Evolutionary conservation across 2,329 filamentous ascomycete species (phyloP).

Genomic region (Trichoderma koningii): DNA sequence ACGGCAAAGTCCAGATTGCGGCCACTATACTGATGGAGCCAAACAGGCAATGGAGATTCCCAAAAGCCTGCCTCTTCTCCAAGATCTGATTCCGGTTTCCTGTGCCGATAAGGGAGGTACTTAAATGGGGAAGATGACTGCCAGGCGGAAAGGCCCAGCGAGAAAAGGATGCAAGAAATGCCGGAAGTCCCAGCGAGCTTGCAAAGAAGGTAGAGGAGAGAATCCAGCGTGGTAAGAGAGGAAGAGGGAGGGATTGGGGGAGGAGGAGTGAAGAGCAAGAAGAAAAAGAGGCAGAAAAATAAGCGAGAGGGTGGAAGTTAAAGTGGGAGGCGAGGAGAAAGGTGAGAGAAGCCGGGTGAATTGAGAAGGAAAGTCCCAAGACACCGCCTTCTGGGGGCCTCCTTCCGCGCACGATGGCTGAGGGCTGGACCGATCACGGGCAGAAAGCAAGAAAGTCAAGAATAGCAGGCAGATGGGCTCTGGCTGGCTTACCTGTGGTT

Average conservation of each 20-base stretch:
- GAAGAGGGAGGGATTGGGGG: not conserved
- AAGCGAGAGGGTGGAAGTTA: not conserved
- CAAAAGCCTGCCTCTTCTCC: not conserved
- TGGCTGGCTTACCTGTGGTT: not conserved
- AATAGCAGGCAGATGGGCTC: not conserved
- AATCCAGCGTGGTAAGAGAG: not conserved
- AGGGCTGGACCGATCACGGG: not conserved
- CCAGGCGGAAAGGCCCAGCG: not conserved
- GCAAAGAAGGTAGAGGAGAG: not conserved
- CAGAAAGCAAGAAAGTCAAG: not conserved
- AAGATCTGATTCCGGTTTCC: not conserved
- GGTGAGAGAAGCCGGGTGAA: not conserved
- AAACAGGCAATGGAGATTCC: slow-evolving; percentile 5
- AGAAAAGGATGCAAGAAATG: slow-evolving; percentile 3
- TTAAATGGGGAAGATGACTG: not conserved
- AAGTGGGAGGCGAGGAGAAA: not conserved
- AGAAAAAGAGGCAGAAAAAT: not conserved
- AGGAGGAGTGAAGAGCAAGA: not conserved
- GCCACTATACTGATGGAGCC: not conserved
- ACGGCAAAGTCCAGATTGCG: not conserved
- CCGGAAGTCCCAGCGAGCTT: not conserved
- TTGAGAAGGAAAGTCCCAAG: not conserved
- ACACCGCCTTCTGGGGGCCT: not conserved
- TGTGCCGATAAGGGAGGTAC: not conserved
- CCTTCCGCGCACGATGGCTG: not conserved